Percentiles rank a stretch among this genome's conserved stretches.
phyloP scores from a whole-genome alignment of 768 basidiomycete genomes.

The Collybia sordida region DNA sequence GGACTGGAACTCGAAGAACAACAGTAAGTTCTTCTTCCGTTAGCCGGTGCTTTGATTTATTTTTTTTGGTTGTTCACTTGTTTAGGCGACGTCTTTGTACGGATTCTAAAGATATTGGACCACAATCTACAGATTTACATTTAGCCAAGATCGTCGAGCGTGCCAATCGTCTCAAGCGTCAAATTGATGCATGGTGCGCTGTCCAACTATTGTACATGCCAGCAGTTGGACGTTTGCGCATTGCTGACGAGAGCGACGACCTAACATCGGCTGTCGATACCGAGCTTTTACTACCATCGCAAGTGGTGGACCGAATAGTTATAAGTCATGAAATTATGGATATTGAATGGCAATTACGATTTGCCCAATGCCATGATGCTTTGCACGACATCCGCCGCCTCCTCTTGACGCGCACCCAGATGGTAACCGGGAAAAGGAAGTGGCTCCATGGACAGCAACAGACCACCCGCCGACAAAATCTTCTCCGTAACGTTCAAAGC shows the following conservation, averaged over 20 bases:
- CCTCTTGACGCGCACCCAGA: background rate
- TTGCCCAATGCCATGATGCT: background rate
- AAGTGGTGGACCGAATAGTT: background rate
- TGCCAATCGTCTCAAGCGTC: slow-evolving; percentile 7
- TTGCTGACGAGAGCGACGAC: slow-evolving; percentile 1
- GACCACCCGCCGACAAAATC: background rate
- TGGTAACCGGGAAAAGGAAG: background rate
- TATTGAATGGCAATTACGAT: background rate
- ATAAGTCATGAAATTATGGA: too few relatives aligned
- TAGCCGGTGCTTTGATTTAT: background rate
- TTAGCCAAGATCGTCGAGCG: slow-evolving; percentile 12
- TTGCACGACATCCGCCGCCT: background rate
- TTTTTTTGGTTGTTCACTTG: slow-evolving; percentile 16
- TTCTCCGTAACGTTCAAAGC: background rate
- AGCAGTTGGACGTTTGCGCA: slow-evolving; percentile 23
- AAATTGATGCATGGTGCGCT: slow-evolving; percentile 11
- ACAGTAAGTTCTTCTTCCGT: slow-evolving; percentile 21
- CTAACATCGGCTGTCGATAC: background rate
- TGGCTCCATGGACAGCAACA: background rate
- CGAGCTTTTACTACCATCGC: slow-evolving; percentile 5
- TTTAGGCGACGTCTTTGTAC: background rate
- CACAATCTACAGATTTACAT: slow-evolving; percentile 17
- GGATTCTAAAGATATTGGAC: background rate
- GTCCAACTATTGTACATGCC: slow-evolving; percentile 15
- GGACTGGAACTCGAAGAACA: slow-evolving; percentile 32